phyloP scores from a whole-genome alignment of 2,329 filamentous ascomycete species.

The Lachnellula willkommii region DNA sequence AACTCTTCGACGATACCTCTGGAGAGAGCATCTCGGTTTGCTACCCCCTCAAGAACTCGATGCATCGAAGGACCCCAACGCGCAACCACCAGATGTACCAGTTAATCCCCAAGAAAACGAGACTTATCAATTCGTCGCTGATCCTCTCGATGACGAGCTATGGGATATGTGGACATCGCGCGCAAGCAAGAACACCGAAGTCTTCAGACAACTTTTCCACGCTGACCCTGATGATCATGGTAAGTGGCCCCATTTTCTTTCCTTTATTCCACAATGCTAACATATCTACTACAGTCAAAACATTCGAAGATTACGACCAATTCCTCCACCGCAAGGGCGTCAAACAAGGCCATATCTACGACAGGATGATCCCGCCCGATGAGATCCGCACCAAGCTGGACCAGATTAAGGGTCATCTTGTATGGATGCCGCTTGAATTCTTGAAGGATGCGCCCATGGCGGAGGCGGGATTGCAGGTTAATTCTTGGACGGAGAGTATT shows the following conservation, averaged over 20 bases:
- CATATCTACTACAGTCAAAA: conserved; percentile 55
- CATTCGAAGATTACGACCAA: conserved; percentile 80
- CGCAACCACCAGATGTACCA: conserved; percentile 63
- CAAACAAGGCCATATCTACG: conserved; percentile 82
- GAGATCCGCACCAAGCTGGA: conserved; percentile 73
- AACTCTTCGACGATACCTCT: conserved; percentile 74
- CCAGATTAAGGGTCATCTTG: conserved; percentile 78
- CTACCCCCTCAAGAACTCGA: conserved; percentile 68
- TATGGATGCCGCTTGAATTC: conserved; percentile 94
- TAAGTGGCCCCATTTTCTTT: conserved; percentile 33
- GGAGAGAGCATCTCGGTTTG: conserved; percentile 86
- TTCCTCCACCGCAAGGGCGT: conserved; percentile 67
- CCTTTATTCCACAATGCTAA: not conserved
- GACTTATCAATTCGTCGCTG: conserved; percentile 59
- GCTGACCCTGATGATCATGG: conserved; percentile 83
- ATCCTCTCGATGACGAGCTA: conserved; percentile 63
- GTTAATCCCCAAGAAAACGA: conserved; percentile 63
- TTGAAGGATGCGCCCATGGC: conserved; percentile 82
- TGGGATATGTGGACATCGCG: conserved; percentile 64
- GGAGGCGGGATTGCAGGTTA: conserved; percentile 80
- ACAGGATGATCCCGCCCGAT: conserved; percentile 65
- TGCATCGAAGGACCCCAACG: conserved; percentile 63
- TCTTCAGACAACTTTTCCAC: conserved; percentile 78
- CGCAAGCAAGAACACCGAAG: conserved; percentile 65
- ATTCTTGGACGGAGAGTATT: conserved; percentile 80